A percentile compares a stretch with the other conserved stretches of the same genome.
Evolutionary conservation across 495 filamentous ascomycete species (phyloP).

Genomic region (Trichoderma orchidacearum): DNA sequence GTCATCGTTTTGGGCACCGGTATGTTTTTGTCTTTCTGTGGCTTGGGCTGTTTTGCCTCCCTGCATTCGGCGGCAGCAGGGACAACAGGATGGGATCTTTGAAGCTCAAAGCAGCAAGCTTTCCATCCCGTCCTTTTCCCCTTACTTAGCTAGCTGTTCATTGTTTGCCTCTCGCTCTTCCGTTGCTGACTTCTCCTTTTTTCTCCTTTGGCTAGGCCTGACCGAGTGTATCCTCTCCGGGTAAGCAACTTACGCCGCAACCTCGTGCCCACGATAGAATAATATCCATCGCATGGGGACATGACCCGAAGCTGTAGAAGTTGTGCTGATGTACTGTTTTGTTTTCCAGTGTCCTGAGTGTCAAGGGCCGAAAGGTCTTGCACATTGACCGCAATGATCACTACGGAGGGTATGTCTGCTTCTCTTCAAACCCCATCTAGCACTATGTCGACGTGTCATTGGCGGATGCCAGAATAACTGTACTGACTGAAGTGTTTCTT

Average conservation of each 20-base stretch:
- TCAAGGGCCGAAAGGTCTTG: constrained; percentile 96
- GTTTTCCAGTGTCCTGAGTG: constrained; percentile 72
- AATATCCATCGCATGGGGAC: too few species aligned
- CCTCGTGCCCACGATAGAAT: too few species aligned
- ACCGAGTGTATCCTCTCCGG: constrained; percentile 98
- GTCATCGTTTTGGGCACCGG: constrained; percentile 95
- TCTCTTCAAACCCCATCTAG: not conserved
- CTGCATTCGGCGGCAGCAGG: not conserved
- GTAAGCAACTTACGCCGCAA: constrained; percentile 36
- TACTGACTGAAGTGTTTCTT: constrained; percentile 15
- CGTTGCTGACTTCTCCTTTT: constrained; percentile 1
- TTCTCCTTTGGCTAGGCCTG: constrained; percentile 52
- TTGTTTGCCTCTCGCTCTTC: constrained; percentile 4
- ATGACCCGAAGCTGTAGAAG: too few species aligned
- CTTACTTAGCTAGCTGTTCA: not conserved
- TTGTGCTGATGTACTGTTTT: too few species aligned
- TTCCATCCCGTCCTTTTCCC: not conserved
- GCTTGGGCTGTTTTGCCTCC: constrained; percentile 5
- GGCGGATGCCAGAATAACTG: not conserved
- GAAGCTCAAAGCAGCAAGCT: constrained; percentile 8
- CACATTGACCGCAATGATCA: constrained; percentile 99
- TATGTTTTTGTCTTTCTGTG: constrained; percentile 36
- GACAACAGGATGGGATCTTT: not conserved
- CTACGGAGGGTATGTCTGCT: constrained; percentile 72
- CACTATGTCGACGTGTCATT: not conserved